Base-by-base conservation (phyloP, 225 moss, liverwort and hornwort genomes). In the Marchantia polymorpha region DNA sequence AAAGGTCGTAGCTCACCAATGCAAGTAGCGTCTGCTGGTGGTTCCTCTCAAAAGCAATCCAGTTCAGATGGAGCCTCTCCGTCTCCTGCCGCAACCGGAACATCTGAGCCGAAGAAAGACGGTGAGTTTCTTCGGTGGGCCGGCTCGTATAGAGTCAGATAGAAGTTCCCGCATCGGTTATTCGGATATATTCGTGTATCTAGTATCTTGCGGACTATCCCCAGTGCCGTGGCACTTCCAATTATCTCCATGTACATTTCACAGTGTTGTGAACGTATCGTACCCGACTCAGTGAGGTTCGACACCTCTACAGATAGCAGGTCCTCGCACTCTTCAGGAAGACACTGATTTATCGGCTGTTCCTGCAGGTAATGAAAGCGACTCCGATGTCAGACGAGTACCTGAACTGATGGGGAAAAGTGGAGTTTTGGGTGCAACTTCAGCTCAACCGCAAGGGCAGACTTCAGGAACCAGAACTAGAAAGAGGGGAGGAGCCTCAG, bases 321-420 rank as follows among this genome's bases (percentile, higher is more conserved):
- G 39, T 39, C 39, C 39, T 39, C 39, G 39, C 39, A 2, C 39
- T 39, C 39, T 39, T 39, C 3, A 39, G 39, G 39, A 39, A 39
- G 39, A 39, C 39, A 39, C 5, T 39, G 39, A 39, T 39, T 39
- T 39, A 2, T 39, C 6, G 17, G 3, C 49, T 73, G 48, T 72
- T 16, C 73, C 1, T 39, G 39, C 90, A 96, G 96, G 96, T 26
- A 92, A 99, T 85, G 99, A 99, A 83, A 93, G 99, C 64, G 99
- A 99, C 70, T 89, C 89, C 29, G 99, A 99, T 82, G 99, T 95
- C 60, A 86, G 93, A 82, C 91, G 99, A 83, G 99, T 99, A 71
- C 99, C 99, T 60, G 99, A 99, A 77, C 86, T 95, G 90, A 83
- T 86, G 64, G 86, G 66, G 8, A 99, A 99, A 81, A 88, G 86